Base-by-base conservation (phyloP, 208 protist species). In the Acanthamoeba healyi region DNA sequence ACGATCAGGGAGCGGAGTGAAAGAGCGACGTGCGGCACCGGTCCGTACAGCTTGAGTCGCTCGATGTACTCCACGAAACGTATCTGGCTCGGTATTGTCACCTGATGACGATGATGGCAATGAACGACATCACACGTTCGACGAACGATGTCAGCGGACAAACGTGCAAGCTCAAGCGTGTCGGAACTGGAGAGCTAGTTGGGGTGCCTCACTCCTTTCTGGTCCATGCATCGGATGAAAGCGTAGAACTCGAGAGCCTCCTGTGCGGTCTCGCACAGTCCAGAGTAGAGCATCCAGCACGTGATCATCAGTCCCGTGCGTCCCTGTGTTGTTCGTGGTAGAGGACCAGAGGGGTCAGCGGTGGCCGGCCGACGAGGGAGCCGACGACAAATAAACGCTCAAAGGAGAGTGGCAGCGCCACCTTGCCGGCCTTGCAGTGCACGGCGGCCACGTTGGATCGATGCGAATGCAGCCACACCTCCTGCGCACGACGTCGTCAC, bases 361-460 rank as follows among this genome's bases (percentile, higher is more conserved):
- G n/a, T n/a, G n/a, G n/a, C n/a, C n/a, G n/a, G 26, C 26, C 65
- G 29, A 17, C 26, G 29, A 40, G 10, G 10, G 10, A 9, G 14
- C n/a, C 14, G 10, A 40, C 14, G 9, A 34, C 26, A 40, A 58
- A 24, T 58, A 24, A 58, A 58, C 10, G 19, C 10, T 24, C 10
- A 58, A 58, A 58, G 51, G 51, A 19, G 51, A 19, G 51, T 10
- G 14, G 19, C 14, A 58, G 51, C 10, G 51, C 10, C 24, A 87
- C 96, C 92, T 97, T 97, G 74, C 96, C 96, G 24, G 96, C 96
- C 61, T 97, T 97, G 94, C 96, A 97, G 70, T 97, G 96, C 38
- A 97, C 74, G 32, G 84, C 95, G 17, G 88, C 87, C 14, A 95
- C 82, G 87, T 96, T 96, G 24, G 89, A 24, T 46, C 17, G n/a